These are phyloP conservation scores for Handroanthus guayacan DNA, from an alignment of 257 asterid genomes.

Conservation along the genomic window DNA sequence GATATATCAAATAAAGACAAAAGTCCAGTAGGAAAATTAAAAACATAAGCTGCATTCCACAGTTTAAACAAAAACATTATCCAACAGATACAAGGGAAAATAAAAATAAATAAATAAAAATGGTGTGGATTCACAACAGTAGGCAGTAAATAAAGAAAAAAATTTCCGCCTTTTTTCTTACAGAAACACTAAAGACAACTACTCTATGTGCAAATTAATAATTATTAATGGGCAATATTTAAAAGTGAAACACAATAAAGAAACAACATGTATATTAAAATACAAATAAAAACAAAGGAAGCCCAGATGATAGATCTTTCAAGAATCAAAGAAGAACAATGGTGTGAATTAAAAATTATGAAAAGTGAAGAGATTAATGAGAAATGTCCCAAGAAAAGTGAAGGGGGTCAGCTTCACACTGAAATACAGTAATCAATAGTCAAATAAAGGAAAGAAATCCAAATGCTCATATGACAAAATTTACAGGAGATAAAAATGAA, in stretches of 20 bases:
- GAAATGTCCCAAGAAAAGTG: constrained; percentile 37
- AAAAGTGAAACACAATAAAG: not conserved
- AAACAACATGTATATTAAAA: not conserved
- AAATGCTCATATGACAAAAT: constrained; percentile 27
- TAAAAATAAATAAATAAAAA: too few relatives aligned
- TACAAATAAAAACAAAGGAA: not conserved
- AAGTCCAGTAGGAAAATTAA: constrained; percentile 21
- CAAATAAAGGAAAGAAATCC: constrained; percentile 42
- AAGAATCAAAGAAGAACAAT: constrained; percentile 40
- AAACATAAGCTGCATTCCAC: constrained; percentile 41
- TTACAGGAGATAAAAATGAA: not conserved
- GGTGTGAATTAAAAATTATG: constrained; percentile 22
- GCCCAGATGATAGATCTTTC: constrained; percentile 39
- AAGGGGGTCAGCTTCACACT: constrained; percentile 41
- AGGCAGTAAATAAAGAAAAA: not conserved
- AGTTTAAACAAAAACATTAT: constrained; percentile 21
- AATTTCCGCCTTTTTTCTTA: not conserved
- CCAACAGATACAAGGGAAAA: constrained; percentile 23
- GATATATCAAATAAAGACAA: constrained; percentile 1
- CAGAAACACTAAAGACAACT: not conserved
- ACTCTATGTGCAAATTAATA: not conserved
- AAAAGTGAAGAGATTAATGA: constrained; percentile 18
- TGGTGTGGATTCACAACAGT: not conserved
- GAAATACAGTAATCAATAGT: constrained; percentile 40
- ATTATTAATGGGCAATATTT: not conserved